Evolutionary conservation across 2,329 filamentous ascomycete genomes (phyloP).

Genomic region (Hypoxylon sp.): DNA sequence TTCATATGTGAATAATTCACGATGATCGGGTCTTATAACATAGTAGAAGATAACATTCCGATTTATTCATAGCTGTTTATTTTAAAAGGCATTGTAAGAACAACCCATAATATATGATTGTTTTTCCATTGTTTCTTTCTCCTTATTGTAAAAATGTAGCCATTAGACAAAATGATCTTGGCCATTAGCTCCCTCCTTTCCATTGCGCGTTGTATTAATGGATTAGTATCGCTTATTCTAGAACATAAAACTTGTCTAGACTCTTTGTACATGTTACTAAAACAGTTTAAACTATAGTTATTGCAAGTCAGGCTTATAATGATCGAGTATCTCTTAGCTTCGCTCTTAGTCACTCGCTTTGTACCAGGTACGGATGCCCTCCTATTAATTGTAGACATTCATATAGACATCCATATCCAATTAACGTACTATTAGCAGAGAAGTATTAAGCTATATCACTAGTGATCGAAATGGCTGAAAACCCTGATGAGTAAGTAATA

Average conservation of each 20-base stretch:
- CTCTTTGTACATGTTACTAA: slow-evolving; percentile 17
- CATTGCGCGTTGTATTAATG: not conserved
- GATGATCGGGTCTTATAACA: too few species aligned
- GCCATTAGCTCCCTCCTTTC: too few species aligned
- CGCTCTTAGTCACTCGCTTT: not conserved
- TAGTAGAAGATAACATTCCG: too few species aligned
- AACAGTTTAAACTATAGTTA: not conserved
- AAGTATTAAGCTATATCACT: not conserved
- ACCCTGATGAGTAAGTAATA: not conserved
- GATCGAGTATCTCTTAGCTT: too few species aligned
- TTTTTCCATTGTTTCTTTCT: too few species aligned
- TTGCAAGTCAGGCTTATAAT: not conserved
- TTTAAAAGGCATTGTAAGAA: too few species aligned
- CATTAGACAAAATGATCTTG: too few species aligned
- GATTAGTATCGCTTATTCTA: not conserved
- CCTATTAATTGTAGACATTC: not conserved
- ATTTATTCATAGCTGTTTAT: too few species aligned
- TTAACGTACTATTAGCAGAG: not conserved
- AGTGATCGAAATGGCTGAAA: not conserved
- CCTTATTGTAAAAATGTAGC: too few species aligned
- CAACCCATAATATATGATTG: too few species aligned
- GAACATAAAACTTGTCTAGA: slow-evolving; percentile 1
- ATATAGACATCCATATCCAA: not conserved
- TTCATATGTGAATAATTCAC: too few species aligned
- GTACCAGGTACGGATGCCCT: not conserved